Percentiles rank a stretch among this genome's conserved stretches.
Conservation (phyloP, 208 protist species). For the Tritrichomonas foetus region DNA sequence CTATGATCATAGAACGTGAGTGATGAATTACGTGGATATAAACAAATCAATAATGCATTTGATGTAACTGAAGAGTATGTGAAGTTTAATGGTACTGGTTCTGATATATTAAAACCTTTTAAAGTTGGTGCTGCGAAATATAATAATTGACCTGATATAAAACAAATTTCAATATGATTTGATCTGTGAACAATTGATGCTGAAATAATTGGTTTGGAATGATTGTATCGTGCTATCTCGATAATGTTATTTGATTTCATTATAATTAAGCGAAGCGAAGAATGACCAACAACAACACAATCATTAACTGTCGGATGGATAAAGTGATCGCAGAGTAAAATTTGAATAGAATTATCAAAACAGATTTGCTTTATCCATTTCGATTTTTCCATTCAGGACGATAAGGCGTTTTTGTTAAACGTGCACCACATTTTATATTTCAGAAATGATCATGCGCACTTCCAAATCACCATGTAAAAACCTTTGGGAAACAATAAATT, state of each 20-base stretch:
- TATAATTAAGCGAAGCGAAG: not conserved
- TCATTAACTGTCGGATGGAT: conserved; percentile 32
- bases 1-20: not conserved
- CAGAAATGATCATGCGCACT: no score
- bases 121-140: not conserved
- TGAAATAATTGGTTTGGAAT: not conserved
- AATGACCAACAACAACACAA: not conserved
- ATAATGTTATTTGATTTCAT: not conserved
- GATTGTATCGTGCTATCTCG: not conserved
- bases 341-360: not conserved
- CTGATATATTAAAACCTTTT: not conserved
- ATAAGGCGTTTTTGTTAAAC: no score
- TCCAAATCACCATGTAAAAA: no score
- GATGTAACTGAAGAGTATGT: not conserved
- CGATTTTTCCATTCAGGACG: not conserved
- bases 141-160: not conserved
- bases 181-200: not conserved
- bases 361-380: conserved; percentile 1
- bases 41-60: not conserved
- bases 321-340: not conserved
- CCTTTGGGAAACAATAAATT: no score
- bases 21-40: not conserved
- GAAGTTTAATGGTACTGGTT: not conserved
- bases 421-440: no score
- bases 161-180: not conserved